Evolutionary conservation across 1,284 basidiomycete species (phyloP).

Genomic region (Exsudoporus floridanus): DNA sequence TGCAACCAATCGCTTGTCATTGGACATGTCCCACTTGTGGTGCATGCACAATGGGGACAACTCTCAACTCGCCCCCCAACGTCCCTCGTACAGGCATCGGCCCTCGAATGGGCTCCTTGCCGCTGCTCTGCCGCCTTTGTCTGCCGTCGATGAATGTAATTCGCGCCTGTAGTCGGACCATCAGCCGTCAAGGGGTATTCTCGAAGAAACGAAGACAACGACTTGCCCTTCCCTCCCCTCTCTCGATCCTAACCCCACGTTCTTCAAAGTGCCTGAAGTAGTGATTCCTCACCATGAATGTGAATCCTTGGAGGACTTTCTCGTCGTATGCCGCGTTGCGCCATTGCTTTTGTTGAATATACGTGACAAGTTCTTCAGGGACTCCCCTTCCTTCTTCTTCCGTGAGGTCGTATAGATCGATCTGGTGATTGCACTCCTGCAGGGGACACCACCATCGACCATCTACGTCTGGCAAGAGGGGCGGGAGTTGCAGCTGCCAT

Average conservation of each 20-base stretch:
- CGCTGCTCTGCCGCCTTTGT: neutral
- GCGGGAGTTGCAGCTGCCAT: constrained; percentile 28
- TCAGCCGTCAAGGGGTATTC: neutral
- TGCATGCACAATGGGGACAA: constrained; percentile 28
- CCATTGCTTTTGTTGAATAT: constrained; percentile 35
- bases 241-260: constrained; percentile 18
- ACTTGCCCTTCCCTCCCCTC: constrained; percentile 21
- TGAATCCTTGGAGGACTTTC: constrained; percentile 29
- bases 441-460: constrained; percentile 36
- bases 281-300: constrained; percentile 36
- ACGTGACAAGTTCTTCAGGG: constrained; percentile 11
- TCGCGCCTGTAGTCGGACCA: constrained; percentile 13
- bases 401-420: constrained; percentile 26
- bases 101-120: constrained; percentile 14
- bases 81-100: constrained; percentile 27
- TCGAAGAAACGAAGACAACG: neutral
- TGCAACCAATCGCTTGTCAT: neutral
- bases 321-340: constrained; percentile 30
- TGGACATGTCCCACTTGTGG: constrained; percentile 1
- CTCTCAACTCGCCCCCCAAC: constrained; percentile 25
- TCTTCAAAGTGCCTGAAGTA: constrained; percentile 34
- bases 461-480: constrained; percentile 37
- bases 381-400: constrained; percentile 21
- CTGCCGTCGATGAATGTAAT: constrained; percentile 9
- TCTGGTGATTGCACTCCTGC: constrained; percentile 19